Evolutionary conservation across 179 eudicot genomes (phyloP), one percentile per base, ranked within the genome.

Genomic region (Monotropa hypopitys): DNA sequence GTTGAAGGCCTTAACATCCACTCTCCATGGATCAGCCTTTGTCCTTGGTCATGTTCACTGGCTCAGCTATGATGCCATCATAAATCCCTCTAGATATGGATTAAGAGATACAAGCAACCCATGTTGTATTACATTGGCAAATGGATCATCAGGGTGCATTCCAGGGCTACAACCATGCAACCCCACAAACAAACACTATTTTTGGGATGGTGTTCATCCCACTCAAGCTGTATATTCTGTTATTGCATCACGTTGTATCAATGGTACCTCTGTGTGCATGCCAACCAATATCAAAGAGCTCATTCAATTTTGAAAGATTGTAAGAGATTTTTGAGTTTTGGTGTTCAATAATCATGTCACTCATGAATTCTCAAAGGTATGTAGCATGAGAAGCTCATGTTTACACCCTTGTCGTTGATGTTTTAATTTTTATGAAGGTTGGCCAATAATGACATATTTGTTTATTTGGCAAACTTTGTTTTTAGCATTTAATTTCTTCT

Each of bases 191-290:
- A 38, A 47, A 7, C 84, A 85, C 77, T 85, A 69, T 57, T 90
- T 90, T 42, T 90, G 84, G 85, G 94, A 88, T 62, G 88, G 81
- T 7, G 81, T 40, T 68, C 94, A 90, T 82, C 89, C 75, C 12
- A 84, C 91, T 23, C 87, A 90, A 84, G 78, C 81, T 26, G 51
- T 73, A 2, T 84, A 83, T 73, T 77, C 84, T 68, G 11, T 78
- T 1, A 12, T 84, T 11, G 86, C 89, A 1, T 26, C 77, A 0
- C 78, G 13, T 12, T 84, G 88, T 72, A 73, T 87, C 82, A 66
- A 71, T 45, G 84, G 70, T n/a, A 66, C 86, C 70, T 83, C 89
- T 21, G 33, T 82, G 42, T 81, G 88, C 51, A 46, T 65, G 46
- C 89, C 92, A 12, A 56, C 62, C 13, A 88, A 61, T 74, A 76